Percentiles rank a stretch among this genome's conserved stretches.
Evolutionary conservation across 2,329 filamentous ascomycete genomes (phyloP).

Genomic region (Penicillium sp.): DNA sequence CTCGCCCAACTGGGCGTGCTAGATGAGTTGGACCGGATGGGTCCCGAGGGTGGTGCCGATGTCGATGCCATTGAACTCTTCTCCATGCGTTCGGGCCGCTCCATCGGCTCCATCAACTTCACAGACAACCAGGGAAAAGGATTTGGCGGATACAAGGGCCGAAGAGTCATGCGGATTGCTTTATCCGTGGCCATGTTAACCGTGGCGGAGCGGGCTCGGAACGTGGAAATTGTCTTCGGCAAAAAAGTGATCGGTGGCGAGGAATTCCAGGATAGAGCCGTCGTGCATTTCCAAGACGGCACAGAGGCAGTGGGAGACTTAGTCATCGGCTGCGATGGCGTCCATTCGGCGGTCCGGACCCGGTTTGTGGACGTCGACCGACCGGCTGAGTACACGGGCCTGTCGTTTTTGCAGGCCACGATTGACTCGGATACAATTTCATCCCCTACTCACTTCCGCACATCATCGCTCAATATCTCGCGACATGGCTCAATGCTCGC

Average conservation of each 20-base stretch:
- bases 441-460: constrained; percentile 37
- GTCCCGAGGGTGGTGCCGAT: constrained; percentile 39
- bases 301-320: constrained; percentile 35
- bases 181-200: constrained; percentile 43
- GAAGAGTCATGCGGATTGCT: constrained; percentile 43
- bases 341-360: constrained; percentile 40
- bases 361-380: constrained; percentile 37
- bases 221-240: constrained; percentile 43
- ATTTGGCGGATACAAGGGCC: constrained; percentile 42
- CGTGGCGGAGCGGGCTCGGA: constrained; percentile 35
- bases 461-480: constrained; percentile 41
- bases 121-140: constrained; percentile 37
- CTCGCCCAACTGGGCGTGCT: constrained; percentile 44
- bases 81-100: constrained; percentile 40
- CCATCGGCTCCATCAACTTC: constrained; percentile 41
- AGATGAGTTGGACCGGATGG: constrained; percentile 37
- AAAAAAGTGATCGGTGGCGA: constrained; percentile 40
- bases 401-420: constrained; percentile 41
- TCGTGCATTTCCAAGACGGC: constrained; percentile 41
- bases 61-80: constrained; percentile 44
- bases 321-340: constrained; percentile 43
- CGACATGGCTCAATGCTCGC: constrained; percentile 41
- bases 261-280: constrained; percentile 33
- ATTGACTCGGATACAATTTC: constrained; percentile 25
- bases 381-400: constrained; percentile 42